These are phyloP conservation scores for Uronychia setigera DNA, from an alignment of 73 alveolate species.

Conservation along the genomic window DNA sequence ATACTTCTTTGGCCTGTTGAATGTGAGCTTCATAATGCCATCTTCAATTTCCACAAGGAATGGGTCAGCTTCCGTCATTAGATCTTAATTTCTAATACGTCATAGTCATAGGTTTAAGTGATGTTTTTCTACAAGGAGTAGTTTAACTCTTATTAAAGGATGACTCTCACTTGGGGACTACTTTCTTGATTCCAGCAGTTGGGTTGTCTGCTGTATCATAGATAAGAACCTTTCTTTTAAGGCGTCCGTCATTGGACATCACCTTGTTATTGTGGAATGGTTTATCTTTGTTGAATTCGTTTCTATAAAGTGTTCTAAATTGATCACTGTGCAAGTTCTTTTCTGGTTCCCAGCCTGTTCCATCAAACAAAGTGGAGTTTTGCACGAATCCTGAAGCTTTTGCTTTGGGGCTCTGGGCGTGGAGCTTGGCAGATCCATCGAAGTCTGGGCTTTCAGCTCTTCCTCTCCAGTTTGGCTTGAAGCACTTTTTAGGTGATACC, in stretches of 20 bases:
- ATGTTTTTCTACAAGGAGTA: no score
- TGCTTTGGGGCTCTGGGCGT: constrained; percentile 20
- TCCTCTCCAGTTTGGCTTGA: constrained; percentile 16
- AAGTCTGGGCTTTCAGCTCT: not conserved
- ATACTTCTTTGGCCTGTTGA: not conserved
- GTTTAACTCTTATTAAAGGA: no score
- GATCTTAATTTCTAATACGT: no score
- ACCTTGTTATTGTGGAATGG: constrained; percentile 54
- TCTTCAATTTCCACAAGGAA: no score
- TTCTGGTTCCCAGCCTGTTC: constrained; percentile 62
- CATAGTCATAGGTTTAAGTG: no score
- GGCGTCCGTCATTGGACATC: constrained; percentile 27
- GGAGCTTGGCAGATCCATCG: not conserved
- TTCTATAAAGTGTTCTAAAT: constrained; percentile 54
- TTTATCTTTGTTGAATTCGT: constrained; percentile 42
- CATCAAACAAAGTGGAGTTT: constrained; percentile 60
- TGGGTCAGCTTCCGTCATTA: no score
- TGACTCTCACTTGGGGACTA: no score
- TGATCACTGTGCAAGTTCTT: constrained; percentile 58
- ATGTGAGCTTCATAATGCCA: not conserved
- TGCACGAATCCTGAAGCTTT: constrained; percentile 50
- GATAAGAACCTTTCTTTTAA: constrained; percentile 36
- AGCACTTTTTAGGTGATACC: not conserved
- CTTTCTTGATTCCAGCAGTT: not conserved
- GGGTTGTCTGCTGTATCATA: constrained; percentile 33